These are phyloP conservation scores for Fagus crenata DNA, from an alignment of 306 rosid genomes.

Conservation along the genomic window DNA sequence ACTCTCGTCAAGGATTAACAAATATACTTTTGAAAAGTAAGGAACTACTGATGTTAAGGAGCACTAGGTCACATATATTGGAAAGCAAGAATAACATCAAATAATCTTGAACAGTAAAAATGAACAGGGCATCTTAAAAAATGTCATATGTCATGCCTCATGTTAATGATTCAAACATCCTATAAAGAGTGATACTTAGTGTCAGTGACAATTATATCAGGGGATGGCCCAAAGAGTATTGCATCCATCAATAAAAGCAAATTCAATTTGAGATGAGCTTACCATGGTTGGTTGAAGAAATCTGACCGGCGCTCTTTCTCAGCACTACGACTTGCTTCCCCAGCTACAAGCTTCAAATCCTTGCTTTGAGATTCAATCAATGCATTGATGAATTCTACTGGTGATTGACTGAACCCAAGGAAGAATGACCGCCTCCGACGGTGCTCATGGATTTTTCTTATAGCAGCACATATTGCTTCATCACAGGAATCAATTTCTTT, in stretches of 20 bases:
- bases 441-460: constrained; percentile 94
- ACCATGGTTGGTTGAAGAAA: constrained; percentile 97
- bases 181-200: not conserved
- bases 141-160: not conserved
- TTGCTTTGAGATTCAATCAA: constrained; percentile 91
- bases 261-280: constrained; percentile 24
- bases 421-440: constrained; percentile 90
- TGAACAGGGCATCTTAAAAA: not conserved
- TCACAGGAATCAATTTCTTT: constrained; percentile 93
- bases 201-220: not conserved
- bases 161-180: not conserved
- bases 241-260: not conserved
- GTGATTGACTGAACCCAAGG: constrained; percentile 98
- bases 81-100: not conserved
- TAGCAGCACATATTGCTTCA: constrained; percentile 81
- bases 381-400: constrained; percentile 88
- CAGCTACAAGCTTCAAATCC: constrained; percentile 85
- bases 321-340: constrained; percentile 85
- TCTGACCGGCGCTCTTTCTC: constrained; percentile 91
- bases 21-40: too few relatives aligned
- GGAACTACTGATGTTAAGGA: not conserved
- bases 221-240: not conserved
- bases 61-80: not conserved
- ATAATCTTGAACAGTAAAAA: not conserved
- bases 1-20: not conserved